Base-by-base conservation (phyloP, 2,329 filamentous ascomycete species). In the Didymella sp. region DNA sequence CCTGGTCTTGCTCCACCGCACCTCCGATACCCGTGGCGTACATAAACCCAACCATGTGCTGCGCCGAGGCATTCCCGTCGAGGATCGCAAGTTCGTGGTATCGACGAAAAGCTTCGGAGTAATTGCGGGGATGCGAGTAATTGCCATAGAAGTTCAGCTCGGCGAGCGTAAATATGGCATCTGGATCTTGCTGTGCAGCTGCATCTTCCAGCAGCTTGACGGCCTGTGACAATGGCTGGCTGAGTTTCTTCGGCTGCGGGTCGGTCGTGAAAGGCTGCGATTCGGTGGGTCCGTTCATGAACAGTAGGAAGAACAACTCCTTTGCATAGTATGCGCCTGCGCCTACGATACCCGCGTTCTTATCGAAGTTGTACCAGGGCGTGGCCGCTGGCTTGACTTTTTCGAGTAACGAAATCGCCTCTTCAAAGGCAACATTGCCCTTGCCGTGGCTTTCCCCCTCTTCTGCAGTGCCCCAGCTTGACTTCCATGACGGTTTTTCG, bases 81-180 rank as follows among this genome's bases (percentile, higher is more conserved):
- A 88, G 75, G 17, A 84, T 82, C 2, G 94, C 91, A 51, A 99
- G 83, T 59, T 88, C 83, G 60, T 90, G 82, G 76, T 98, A 99
- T 79, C 91, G 85, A 63, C 85, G 82, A 73, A 96, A 96, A 0
- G 95, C 91, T 44, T 85, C 82, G 28, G 85, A 81, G 66, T 96
- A 92, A 73, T 97, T 87, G 62, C 89, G 85, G 1, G 94, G 93
- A 70, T 97, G 85, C 21, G 91, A 90, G 77, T 89, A 96, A 77
- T 98, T 97, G 73, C 95, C 95, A 70, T 95, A 92, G 77, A 98
- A 98, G 80, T 96, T 96, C 84, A 99, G 89, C 74, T 99, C 91
- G 17, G 91, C 95, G 22, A 99, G 83, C 15, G 96, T 81, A 71
- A 89, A 96, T 42, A 98, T 85, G 5, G 95, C 95, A 74, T 99